Percentiles rank a stretch among this genome's conserved stretches.
phyloP scores from a whole-genome alignment of 345 rosid species.

The Raphanus sativus region DNA sequence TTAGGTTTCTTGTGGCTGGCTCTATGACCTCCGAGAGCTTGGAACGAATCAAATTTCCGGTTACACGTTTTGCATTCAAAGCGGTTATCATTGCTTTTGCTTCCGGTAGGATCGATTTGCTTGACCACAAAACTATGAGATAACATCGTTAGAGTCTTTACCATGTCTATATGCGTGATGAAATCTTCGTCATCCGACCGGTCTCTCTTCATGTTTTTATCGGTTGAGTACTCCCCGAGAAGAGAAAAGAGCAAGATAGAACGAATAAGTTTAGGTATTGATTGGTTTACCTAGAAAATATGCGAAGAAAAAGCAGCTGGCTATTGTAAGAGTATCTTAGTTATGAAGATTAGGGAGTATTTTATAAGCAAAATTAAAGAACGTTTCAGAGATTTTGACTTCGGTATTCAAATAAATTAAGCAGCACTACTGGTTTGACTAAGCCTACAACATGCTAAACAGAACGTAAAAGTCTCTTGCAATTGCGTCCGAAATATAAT shows the following conservation, averaged over 20 bases:
- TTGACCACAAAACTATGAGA: conserved; percentile 39
- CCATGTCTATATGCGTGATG: conserved; percentile 41
- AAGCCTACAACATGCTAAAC: neutral
- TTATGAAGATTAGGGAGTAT: conserved; percentile 7
- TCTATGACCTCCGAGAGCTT: conserved; percentile 74
- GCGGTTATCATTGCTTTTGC: neutral
- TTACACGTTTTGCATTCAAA: conserved; percentile 75
- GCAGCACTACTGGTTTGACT: conserved; percentile 32
- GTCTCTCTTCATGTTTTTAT: conserved; percentile 47
- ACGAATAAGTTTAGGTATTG: neutral
- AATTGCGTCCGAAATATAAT: neutral
- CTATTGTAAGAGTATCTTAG: neutral
- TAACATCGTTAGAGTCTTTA: conserved; percentile 41
- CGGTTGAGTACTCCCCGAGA: neutral
- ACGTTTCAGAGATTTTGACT: conserved; percentile 5
- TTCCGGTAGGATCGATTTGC: conserved; percentile 22
- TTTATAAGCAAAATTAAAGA: conserved; percentile 9
- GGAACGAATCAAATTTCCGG: conserved; percentile 59
- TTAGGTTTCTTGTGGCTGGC: conserved; percentile 68
- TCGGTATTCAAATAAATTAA: conserved; percentile 10
- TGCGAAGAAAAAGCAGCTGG: neutral
- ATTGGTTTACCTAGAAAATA: neutral
- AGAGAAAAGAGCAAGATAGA: neutral
- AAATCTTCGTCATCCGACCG: conserved; percentile 38
- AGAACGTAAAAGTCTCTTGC: conserved; percentile 24